A percentile compares a stretch with the other conserved stretches of the same genome.
Evolutionary conservation across 2,329 filamentous ascomycete species (phyloP).

Genomic region (Paracoccidioides lutzii): DNA sequence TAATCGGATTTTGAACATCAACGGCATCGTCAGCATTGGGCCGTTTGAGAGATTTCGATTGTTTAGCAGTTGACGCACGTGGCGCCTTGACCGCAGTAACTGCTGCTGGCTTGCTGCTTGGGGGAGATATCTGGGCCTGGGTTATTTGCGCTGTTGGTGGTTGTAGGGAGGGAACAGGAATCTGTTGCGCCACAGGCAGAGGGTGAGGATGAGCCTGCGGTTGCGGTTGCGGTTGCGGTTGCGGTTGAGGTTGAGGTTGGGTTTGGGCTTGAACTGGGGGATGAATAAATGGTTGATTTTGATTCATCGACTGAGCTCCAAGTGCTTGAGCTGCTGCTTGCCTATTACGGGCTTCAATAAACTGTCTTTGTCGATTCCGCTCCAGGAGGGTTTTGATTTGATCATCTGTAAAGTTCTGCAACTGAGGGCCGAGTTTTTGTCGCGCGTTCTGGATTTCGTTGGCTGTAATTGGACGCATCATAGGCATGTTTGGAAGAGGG

Average conservation of each 20-base stretch:
- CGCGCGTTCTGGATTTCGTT: slow-evolving; percentile 27
- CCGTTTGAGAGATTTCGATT: slow-evolving; percentile 30
- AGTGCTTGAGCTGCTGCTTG: slow-evolving; percentile 12
- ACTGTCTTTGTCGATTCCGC: slow-evolving; percentile 25
- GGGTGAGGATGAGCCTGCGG: slow-evolving; percentile 1
- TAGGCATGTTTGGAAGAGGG: slow-evolving; percentile 16
- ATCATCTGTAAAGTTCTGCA: slow-evolving; percentile 29
- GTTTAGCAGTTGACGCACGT: slow-evolving; percentile 19
- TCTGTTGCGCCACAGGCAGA: slow-evolving; percentile 15
- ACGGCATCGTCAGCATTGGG: slow-evolving; percentile 34
- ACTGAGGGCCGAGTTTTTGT: slow-evolving; percentile 22
- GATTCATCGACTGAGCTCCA: slow-evolving; percentile 15
- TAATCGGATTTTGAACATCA: slow-evolving; percentile 29
- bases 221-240: background rate
- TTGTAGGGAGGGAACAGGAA: slow-evolving; percentile 13
- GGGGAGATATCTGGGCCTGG: slow-evolving; percentile 9
- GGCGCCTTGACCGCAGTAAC: slow-evolving; percentile 14
- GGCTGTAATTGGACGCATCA: slow-evolving; percentile 23
- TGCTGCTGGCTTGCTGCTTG: slow-evolving; percentile 12
- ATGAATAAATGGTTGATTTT: slow-evolving; percentile 15
- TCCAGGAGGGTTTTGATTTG: slow-evolving; percentile 27
- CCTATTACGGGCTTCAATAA: slow-evolving; percentile 20
- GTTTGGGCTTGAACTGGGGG: slow-evolving; percentile 13
- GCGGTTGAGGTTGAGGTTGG: slow-evolving; percentile 6
- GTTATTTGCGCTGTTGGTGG: slow-evolving; percentile 16